Evolutionary conservation across 1,284 basidiomycete genomes (phyloP).

Genomic region (Leccinum pallidistipes): DNA sequence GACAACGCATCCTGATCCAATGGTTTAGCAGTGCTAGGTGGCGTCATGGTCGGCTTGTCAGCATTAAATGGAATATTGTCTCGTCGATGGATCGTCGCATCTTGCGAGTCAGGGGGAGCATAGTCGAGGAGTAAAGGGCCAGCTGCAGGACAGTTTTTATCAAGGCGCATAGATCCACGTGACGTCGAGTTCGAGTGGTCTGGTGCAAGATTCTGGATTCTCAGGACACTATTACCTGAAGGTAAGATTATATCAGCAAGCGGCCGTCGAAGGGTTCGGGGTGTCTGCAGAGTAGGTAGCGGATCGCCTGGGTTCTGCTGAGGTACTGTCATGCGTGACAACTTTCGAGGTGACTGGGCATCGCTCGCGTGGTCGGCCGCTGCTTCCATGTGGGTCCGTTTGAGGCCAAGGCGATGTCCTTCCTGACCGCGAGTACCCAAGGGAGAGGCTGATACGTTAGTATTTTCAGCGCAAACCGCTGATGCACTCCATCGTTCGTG

Average conservation of each 20-base stretch:
- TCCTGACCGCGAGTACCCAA: slow-evolving; percentile 6
- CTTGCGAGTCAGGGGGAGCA: not conserved
- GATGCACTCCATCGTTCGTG: slow-evolving; percentile 2
- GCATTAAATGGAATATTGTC: not conserved
- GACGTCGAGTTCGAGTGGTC: not conserved
- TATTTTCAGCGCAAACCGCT: not conserved
- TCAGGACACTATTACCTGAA: not conserved
- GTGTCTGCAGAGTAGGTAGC: slow-evolving; percentile 5
- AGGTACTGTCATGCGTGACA: slow-evolving; percentile 9
- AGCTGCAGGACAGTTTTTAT: not conserved
- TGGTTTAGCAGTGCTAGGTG: not conserved
- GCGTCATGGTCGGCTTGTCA: not conserved
- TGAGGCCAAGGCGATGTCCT: not conserved
- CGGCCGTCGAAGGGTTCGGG: slow-evolving; percentile 21
- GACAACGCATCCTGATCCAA: not conserved
- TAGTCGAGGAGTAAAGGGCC: not conserved
- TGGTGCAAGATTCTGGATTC: not conserved
- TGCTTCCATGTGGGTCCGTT: slow-evolving; percentile 17
- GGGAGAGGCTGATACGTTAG: slow-evolving; percentile 7
- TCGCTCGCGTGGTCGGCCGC: not conserved
- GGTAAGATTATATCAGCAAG: slow-evolving; percentile 18
- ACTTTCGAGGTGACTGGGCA: slow-evolving; percentile 9
- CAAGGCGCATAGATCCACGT: slow-evolving; percentile 16
- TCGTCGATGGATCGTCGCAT: not conserved
- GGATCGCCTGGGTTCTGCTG: not conserved